These are phyloP conservation scores for Aspergillus sp. DNA, from an alignment of 2,329 filamentous ascomycete species.

Conservation along the genomic window DNA sequence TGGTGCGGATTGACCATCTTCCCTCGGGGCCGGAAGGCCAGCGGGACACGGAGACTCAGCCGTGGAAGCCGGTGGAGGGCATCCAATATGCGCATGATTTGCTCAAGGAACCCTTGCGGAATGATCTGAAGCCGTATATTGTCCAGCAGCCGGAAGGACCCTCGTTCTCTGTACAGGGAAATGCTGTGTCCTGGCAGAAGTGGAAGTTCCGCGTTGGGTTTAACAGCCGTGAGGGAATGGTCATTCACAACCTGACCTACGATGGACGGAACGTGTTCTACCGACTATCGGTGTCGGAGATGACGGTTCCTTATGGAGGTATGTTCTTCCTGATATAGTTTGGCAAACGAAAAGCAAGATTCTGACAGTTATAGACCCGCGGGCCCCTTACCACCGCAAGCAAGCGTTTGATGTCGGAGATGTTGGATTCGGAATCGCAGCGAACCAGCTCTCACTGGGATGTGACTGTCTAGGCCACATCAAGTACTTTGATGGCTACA, in stretches of 20 bases:
- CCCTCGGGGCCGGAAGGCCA: slow-evolving; percentile 58
- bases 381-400: slow-evolving; percentile 62
- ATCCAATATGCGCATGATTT: slow-evolving; percentile 55
- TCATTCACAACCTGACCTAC: slow-evolving; percentile 60
- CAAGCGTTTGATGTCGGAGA: slow-evolving; percentile 64
- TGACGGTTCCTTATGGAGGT: slow-evolving; percentile 47
- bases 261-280: slow-evolving; percentile 58
- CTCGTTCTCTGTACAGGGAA: slow-evolving; percentile 52
- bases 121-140: slow-evolving; percentile 56
- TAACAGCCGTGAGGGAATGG: slow-evolving; percentile 58
- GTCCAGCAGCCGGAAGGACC: slow-evolving; percentile 58
- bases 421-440: slow-evolving; percentile 57
- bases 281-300: slow-evolving; percentile 58
- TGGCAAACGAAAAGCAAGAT: neutral
- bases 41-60: slow-evolving; percentile 44
- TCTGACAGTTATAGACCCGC: slow-evolving; percentile 43
- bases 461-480: slow-evolving; percentile 66
- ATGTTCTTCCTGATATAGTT: slow-evolving; percentile 5
- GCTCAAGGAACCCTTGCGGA: slow-evolving; percentile 56
- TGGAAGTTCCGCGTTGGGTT: slow-evolving; percentile 56
- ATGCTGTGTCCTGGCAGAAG: slow-evolving; percentile 57
- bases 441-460: slow-evolving; percentile 61
- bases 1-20: slow-evolving; percentile 61
- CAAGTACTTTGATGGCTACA: slow-evolving; percentile 55
- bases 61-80: slow-evolving; percentile 48